Evolutionary conservation across 495 filamentous ascomycete genomes (phyloP).

Genomic region (Usnea hakonensis): DNA sequence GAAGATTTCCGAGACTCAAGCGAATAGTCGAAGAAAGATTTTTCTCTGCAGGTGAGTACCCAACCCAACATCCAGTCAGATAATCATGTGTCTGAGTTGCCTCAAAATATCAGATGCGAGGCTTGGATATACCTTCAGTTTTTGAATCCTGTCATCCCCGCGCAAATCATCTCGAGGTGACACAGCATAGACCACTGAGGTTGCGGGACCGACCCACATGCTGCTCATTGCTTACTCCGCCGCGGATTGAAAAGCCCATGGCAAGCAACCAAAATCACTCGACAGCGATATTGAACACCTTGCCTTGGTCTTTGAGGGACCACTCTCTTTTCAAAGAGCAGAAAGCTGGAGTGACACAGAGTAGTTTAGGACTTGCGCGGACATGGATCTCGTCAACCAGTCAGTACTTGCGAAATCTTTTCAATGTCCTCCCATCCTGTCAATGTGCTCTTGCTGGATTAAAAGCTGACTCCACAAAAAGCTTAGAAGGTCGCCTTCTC

Average conservation of each 20-base stretch:
- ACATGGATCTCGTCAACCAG: conserved; percentile 82
- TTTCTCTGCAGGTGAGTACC: neutral
- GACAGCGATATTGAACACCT: neutral
- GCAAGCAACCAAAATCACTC: neutral
- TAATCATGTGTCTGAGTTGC: neutral
- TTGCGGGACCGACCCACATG: neutral
- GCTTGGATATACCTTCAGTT: too few species aligned
- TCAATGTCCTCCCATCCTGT: neutral
- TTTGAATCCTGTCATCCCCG: too few species aligned
- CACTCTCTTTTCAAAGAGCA: neutral
- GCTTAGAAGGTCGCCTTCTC: conserved; percentile 84
- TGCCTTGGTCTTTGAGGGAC: neutral
- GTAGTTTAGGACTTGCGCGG: neutral
- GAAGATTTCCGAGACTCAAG: neutral
- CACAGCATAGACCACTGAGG: neutral
- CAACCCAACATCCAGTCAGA: neutral
- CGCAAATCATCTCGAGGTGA: too few species aligned
- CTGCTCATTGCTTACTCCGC: neutral
- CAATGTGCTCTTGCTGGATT: neutral
- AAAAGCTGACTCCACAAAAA: conserved; percentile 34
- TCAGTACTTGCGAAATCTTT: conserved; percentile 41
- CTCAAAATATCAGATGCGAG: neutral
- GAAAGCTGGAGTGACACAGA: neutral
- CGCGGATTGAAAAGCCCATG: neutral
- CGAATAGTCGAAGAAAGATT: neutral